Base-by-base conservation (phyloP, 176 grass and related monocot species). In the Avena atlantica region DNA sequence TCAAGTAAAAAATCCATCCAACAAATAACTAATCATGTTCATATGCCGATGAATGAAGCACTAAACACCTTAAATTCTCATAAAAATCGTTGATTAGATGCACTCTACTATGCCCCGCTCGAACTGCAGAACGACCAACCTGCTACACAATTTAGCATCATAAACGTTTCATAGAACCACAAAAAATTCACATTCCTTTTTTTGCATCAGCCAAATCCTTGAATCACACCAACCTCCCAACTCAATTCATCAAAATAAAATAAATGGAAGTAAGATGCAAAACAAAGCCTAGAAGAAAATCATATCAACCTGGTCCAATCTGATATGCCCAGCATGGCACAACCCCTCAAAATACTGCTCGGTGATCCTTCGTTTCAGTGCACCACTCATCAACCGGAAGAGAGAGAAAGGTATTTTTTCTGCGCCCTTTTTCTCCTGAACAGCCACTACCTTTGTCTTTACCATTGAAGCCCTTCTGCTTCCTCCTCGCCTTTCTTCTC, bases 331-430 rank as follows among this genome's bases (percentile, higher is more conserved):
- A 82, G 16, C 21, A 75, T 0, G 3, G 1, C 6, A 3, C 9
- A 42, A 12, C n/a, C 10, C 15, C 52, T 72, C 31, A 56, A 24
- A 21, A 83, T 64, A 78, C 75, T 56, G 1, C 37, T 72, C 6
- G 29, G 31, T 62, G 44, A 90, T 85, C 77, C 69, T 59, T 10
- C 36, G 69, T 68, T 80, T 89, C 83, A 81, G 57, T 21, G 69
- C 83, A 81, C 49, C 25, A 36, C 82, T 29, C 27, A 29, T 85
- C 77, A 85, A 66, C 88, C 65, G 45, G 16, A 34, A 47, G 23
- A 89, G 68, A 17, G 76, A 77, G 3, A 81, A 49, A 85, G 12
- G 68, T 74, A 16, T 63, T 20, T 17, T 16, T 81, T 37, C 34
- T 21, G 21, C 0, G 16, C 20, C 50, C 45, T 78, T 52, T 67